These are phyloP conservation scores for Pseudonitzschia delicatissima DNA, from an alignment of 108 stramenopile genomes.

Conservation along the genomic window DNA sequence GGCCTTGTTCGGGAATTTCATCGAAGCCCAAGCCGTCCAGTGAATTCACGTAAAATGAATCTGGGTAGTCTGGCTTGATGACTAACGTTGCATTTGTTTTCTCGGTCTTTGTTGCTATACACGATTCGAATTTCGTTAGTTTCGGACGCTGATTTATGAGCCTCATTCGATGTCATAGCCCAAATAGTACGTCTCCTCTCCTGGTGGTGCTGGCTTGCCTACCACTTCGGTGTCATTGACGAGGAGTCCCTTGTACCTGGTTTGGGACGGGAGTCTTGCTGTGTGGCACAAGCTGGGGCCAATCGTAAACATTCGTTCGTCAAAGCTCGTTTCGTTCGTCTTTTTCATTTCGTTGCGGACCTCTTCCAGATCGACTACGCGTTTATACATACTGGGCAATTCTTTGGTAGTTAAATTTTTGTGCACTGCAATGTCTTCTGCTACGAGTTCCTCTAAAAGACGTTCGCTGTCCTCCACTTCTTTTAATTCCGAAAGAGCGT, in stretches of 20 bases:
- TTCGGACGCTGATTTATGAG: neutral
- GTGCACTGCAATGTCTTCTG: neutral
- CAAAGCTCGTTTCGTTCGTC: too few species aligned
- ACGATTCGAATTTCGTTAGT: neutral
- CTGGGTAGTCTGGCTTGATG: slow-evolving; percentile 44
- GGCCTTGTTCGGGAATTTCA: slow-evolving; percentile 42
- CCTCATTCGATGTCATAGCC: slow-evolving; percentile 3
- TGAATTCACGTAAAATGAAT: slow-evolving; percentile 30
- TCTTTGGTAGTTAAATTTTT: neutral
- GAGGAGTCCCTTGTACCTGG: slow-evolving; percentile 35
- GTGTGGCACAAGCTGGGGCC: slow-evolving; percentile 54
- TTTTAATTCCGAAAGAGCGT: slow-evolving; percentile 17
- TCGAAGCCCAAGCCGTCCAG: slow-evolving; percentile 24
- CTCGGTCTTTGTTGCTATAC: slow-evolving; percentile 4
- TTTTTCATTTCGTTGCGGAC: neutral
- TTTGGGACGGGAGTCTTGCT: slow-evolving; percentile 38
- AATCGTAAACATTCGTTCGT: too few species aligned
- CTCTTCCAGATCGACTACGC: neutral
- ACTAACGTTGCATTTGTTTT: slow-evolving; percentile 8
- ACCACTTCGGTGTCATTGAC: slow-evolving; percentile 27
- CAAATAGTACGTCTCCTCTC: slow-evolving; percentile 29
- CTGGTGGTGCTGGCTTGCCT: slow-evolving; percentile 10
- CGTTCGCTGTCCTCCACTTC: neutral
- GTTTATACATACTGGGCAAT: neutral
- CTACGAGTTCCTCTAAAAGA: neutral